Evolutionary conservation across 169 alveolate species (phyloP).

Genomic region (Plasmodium cynomolgi): DNA sequence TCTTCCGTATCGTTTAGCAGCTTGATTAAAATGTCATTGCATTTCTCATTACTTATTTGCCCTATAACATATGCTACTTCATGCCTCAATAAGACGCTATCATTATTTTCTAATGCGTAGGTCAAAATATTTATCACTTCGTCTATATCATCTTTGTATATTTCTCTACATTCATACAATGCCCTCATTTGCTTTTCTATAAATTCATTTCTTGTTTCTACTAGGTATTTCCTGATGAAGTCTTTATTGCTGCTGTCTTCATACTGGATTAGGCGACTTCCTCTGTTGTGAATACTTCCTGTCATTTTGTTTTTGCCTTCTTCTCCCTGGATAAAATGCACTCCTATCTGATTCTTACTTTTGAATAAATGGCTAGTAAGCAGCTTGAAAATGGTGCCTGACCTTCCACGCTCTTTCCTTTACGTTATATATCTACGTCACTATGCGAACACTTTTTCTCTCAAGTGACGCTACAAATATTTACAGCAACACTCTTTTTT

Average conservation of each 20-base stretch:
- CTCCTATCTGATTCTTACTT: neutral
- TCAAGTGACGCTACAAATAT: neutral
- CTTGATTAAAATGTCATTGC: slow-evolving; percentile 77
- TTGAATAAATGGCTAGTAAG: neutral
- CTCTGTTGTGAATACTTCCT: neutral
- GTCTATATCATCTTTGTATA: slow-evolving; percentile 59
- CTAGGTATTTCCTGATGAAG: slow-evolving; percentile 53
- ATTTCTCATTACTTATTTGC: slow-evolving; percentile 86
- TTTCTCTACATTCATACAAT: slow-evolving; percentile 70
- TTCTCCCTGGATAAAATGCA: neutral
- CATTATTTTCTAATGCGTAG: slow-evolving; percentile 50
- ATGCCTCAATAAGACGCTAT: slow-evolving; percentile 83
- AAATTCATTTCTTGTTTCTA: slow-evolving; percentile 47
- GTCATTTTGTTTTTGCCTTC: neutral
- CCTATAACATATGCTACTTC: slow-evolving; percentile 94
- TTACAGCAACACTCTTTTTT: neutral
- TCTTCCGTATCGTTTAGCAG: slow-evolving; percentile 85
- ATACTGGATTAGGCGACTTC: slow-evolving; percentile 37
- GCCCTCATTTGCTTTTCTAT: slow-evolving; percentile 76
- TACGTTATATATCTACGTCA: neutral
- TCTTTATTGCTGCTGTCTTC: slow-evolving; percentile 71
- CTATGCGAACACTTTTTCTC: neutral
- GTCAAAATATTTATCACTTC: slow-evolving; percentile 67
- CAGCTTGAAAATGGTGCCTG: neutral
- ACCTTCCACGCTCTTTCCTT: neutral